Evolutionary conservation across 345 rosid species (phyloP).

Genomic region (Eucalyptus urophylla): DNA sequence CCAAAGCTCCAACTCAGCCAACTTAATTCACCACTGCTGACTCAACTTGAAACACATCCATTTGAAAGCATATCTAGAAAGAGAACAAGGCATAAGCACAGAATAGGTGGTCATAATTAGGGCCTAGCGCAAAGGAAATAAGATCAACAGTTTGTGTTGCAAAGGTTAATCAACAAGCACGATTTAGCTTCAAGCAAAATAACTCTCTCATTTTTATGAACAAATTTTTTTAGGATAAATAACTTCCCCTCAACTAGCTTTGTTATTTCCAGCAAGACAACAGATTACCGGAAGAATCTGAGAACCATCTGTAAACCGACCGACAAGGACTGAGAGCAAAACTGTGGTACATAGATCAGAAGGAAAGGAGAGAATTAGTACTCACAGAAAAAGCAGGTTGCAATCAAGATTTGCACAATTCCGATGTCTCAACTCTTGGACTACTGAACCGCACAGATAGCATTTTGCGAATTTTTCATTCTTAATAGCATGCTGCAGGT

Average conservation of each 20-base stretch:
- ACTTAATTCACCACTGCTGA: background rate
- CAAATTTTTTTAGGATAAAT: background rate
- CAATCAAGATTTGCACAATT: constrained; percentile 95
- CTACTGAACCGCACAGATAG: constrained; percentile 49
- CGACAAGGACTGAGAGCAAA: background rate
- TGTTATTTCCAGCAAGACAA: background rate
- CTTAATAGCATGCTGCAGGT: constrained; percentile 6
- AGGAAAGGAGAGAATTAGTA: background rate
- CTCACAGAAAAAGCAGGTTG: constrained; percentile 84
- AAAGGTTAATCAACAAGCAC: background rate
- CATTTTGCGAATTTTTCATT: constrained; percentile 52
- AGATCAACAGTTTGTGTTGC: background rate
- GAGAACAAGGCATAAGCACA: background rate
- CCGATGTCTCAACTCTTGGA: constrained; percentile 63
- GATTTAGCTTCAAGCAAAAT: background rate
- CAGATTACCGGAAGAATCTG: background rate
- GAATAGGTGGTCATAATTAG: background rate
- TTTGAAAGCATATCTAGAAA: background rate
- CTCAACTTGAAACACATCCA: background rate
- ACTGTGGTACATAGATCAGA: background rate
- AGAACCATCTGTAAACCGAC: background rate
- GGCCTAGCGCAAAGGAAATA: background rate
- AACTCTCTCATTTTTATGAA: background rate
- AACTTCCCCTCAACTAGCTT: background rate
- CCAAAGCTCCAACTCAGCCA: background rate